Evolutionary conservation across 164 flowering plant species (phyloP), one percentile per base, ranked within the genome.

Genomic region (Platanus orientalis): DNA sequence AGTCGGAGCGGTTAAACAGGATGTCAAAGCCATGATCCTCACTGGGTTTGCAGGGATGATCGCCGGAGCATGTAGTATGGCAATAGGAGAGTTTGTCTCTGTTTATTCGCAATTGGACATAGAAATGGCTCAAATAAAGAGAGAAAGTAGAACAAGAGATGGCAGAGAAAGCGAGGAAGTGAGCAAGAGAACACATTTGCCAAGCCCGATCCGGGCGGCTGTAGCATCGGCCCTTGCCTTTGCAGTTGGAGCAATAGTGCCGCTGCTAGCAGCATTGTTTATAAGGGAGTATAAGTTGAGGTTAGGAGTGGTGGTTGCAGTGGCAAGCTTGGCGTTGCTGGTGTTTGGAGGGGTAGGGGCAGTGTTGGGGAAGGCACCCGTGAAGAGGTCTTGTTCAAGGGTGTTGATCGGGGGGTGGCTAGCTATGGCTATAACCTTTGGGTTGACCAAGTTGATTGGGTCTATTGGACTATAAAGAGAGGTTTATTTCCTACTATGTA

Each of bases 1-100:
- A n/a, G 56, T 73, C 1, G 76, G 76, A 0, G 76, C 73, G 10
- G 67, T 73, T 14, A 65, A 61, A 57, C 21, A 36, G 6, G 73
- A 69, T 24, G 5, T 52, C 5, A 69, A 69, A 53, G 57, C 66
- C 40, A 65, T 73, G 76, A 61, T 69, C 20, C 39, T 73, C 9
- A 56, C 70, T 3, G 76, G 76, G 11, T 44, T 73, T 20, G 70
- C 73, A 1, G 76, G 76, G 24, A 49, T 69, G 17, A 64, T 73
- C 16, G 70, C 73, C 13, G 76, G 76, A 0, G 73, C 76, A 6
- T 73, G 76, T 44, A 73, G 76, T 30, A 69, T 73, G 76, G 76
- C 76, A n/a, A n/a, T n/a, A n/a, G n/a, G n/a, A n/a, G n/a, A n/a
- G n/a, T n/a, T n/a, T n/a, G n/a, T n/a, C n/a, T n/a, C n/a, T n/a